Evolutionary conservation across 495 filamentous ascomycete genomes (phyloP).

Genomic region (Daldinia childiae): DNA sequence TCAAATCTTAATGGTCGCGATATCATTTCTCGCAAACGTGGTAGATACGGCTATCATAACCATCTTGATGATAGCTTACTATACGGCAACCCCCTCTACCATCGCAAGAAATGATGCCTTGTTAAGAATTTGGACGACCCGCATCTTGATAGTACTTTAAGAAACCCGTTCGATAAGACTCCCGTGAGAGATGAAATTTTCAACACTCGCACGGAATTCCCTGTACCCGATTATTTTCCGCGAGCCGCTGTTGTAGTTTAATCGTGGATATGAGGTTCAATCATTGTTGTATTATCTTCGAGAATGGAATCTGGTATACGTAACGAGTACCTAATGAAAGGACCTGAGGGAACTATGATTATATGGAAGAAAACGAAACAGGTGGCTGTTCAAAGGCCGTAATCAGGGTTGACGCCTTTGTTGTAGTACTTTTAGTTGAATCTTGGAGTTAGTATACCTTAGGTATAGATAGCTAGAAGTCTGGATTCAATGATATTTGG

Average conservation of each 20-base stretch:
- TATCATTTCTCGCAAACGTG: background rate
- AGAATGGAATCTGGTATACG: background rate
- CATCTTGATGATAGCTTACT: background rate
- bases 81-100: background rate
- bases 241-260: background rate
- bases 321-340: background rate
- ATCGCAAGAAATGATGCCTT: background rate
- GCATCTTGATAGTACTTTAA: background rate
- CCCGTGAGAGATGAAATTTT: background rate
- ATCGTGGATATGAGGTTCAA: background rate
- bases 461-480: conserved; percentile 59
- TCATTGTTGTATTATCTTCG: background rate
- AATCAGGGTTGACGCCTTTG: background rate
- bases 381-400: background rate
- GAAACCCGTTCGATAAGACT: background rate
- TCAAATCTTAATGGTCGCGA: background rate
- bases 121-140: background rate
- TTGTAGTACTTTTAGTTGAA: background rate
- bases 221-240: background rate
- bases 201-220: background rate
- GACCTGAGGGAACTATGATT: background rate
- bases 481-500: conserved; percentile 58
- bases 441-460: background rate
- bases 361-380: background rate
- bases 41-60: background rate